Base-by-base conservation (phyloP, 2,329 filamentous ascomycete species). In the Myriangium duriaei region DNA sequence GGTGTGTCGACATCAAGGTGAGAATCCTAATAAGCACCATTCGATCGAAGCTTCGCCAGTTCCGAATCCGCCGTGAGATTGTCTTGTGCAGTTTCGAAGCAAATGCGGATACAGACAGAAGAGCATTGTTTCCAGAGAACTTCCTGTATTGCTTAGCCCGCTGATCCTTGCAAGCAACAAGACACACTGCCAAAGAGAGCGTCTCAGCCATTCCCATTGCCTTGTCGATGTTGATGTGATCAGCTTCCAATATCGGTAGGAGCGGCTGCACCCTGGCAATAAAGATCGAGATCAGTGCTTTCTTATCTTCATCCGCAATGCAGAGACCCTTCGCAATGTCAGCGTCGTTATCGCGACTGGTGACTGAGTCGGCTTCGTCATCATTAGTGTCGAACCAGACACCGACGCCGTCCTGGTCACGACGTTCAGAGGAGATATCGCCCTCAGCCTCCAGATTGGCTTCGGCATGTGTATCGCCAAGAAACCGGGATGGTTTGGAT, bases 101-200 rank as follows among this genome's bases (percentile, higher is more conserved):
- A 47, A 67, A 68, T 13, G 64, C 58, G 19, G 62, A 54, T 9
- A 62, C 60, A 21, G 53, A 53, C 11, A 64, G 49, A 5, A 45
- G 49, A 4, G 53, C 44, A 4, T 49, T 46, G 5, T 54, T 52
- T 30, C 59, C 55, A 1, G 51, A 53, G n/a, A 65, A 50, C 28
- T 50, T 53, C 11, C 67, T 52, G 40, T 62, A 51, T 6, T 55
- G 50, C 14, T 51, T 52, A n/a, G 64, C 64, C 26, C 57, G 50
- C 3, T 60, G 51, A 43, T 68, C 64, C 42, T 66, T 66, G 0
- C 63, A 65, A 11, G 64, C 63, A 12, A 66, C 60, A 7, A 68
- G 54, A 43, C 64, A 69, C 4, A 68, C 60, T 4, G 63, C 62
- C 44, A 32, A 30, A 5, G 36, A 14, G 16, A 39, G 15, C 2